Percentiles rank a stretch among this genome's conserved stretches.
phyloP scores from a whole-genome alignment of 176 grass and related monocot species.

The Triticum aestivum region DNA sequence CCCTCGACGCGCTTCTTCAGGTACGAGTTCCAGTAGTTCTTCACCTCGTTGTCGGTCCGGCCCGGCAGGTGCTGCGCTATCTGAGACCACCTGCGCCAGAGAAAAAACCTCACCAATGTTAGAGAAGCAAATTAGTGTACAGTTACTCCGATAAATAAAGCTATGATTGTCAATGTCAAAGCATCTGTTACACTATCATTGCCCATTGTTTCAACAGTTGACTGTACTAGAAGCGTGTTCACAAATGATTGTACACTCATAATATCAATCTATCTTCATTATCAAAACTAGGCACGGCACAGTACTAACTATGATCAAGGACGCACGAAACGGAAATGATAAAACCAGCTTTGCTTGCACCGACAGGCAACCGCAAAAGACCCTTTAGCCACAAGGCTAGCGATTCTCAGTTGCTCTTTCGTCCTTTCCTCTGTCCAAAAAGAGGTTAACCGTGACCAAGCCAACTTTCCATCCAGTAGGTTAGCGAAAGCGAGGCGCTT shows the following conservation, averaged over 20 bases:
- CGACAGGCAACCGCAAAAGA: conserved; percentile 13
- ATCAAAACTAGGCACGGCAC: not conserved
- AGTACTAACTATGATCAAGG: not conserved
- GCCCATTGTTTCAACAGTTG: conserved; percentile 18
- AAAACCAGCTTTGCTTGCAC: conserved; percentile 19
- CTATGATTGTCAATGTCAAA: conserved; percentile 26
- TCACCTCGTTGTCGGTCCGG: conserved; percentile 96
- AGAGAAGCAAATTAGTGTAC: not conserved
- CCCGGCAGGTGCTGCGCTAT: conserved; percentile 88
- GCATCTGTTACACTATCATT: not conserved
- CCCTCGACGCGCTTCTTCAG: conserved; percentile 82
- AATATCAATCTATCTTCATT: not conserved
- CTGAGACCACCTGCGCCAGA: conserved; percentile 70
- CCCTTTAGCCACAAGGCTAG: not conserved
- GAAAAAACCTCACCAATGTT: conserved; percentile 4
- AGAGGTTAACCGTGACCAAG: conserved; percentile 14
- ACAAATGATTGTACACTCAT: conserved; percentile 6
- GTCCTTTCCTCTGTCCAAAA: not conserved
- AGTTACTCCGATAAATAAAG: not conserved
- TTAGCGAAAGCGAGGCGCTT: conserved; percentile 28
- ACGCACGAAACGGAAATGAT: not conserved
- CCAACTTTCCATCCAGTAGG: conserved; percentile 5
- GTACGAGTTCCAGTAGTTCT: conserved; percentile 99
- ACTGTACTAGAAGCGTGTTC: conserved; percentile 30
- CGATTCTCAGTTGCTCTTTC: not conserved